phyloP scores from a whole-genome alignment of 148 eudicot species.

The Spergularia bocconei region DNA sequence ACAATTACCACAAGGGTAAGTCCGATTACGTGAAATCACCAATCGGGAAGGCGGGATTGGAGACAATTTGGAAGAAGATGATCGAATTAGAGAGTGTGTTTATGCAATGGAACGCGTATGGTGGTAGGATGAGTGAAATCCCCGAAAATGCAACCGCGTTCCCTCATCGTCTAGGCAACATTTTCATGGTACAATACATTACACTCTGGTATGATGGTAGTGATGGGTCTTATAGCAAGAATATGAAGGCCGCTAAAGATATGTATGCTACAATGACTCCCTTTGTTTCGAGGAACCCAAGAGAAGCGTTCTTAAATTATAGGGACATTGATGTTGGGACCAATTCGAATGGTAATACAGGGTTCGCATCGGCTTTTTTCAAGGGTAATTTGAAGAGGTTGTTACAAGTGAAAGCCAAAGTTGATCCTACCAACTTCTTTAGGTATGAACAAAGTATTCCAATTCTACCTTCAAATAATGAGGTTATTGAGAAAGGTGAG shows the following conservation, averaged over 20 bases:
- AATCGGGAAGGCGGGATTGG: constrained; percentile 25
- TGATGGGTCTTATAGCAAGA: neutral
- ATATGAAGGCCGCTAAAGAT: constrained; percentile 21
- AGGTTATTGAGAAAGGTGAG: too few species aligned
- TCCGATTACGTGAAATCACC: constrained; percentile 33
- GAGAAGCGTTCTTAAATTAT: constrained; percentile 41
- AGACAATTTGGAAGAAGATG: constrained; percentile 36
- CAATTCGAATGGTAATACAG: constrained; percentile 14
- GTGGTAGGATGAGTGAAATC: constrained; percentile 39
- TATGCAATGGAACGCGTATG: constrained; percentile 40
- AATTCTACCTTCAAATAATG: too few species aligned
- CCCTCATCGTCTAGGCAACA: constrained; percentile 37
- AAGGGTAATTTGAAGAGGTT: constrained; percentile 32
- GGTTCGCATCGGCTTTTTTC: constrained; percentile 32
- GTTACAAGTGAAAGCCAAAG: constrained; percentile 32
- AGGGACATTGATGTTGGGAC: constrained; percentile 38
- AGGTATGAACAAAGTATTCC: constrained; percentile 36
- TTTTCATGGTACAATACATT: constrained; percentile 32
- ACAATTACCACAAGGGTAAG: constrained; percentile 21
- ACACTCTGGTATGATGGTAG: constrained; percentile 30
- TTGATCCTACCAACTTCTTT: constrained; percentile 38
- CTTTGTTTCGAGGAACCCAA: constrained; percentile 31
- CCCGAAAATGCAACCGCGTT: constrained; percentile 29
- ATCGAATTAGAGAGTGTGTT: neutral
- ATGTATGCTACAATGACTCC: constrained; percentile 29